Conservation (phyloP, 257 asterid species). For the Solanum pimpinellifolium region DNA sequence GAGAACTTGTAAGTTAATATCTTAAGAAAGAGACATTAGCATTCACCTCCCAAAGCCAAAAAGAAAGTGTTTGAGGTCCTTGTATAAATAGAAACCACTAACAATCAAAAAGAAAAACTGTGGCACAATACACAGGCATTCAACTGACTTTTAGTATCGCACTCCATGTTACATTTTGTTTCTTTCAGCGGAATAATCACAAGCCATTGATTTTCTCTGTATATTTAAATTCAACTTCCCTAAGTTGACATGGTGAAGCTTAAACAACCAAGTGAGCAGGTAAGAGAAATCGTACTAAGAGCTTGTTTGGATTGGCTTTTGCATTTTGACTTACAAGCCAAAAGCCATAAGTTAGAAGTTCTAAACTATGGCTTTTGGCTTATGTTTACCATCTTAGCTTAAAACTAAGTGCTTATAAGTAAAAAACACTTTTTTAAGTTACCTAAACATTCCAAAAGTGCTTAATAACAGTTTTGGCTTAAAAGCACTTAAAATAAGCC, state of each 20-base stretch:
- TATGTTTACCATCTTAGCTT: no score
- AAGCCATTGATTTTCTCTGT: neutral
- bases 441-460: no score
- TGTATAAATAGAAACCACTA: neutral
- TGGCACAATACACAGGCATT: neutral
- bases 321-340: no score
- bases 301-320: no score
- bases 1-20: neutral
- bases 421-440: no score
- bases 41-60: neutral
- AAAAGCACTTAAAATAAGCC: no score
- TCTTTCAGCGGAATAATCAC: neutral
- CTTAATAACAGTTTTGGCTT: no score
- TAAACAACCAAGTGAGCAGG: neutral
- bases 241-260: neutral
- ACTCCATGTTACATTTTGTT: neutral
- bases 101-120: neutral
- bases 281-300: neutral
- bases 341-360: no score
- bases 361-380: no score
- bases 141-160: neutral
- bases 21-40: neutral
- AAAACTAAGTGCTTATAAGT: no score
- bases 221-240: neutral
- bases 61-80: neutral